Percentiles rank a stretch among this genome's conserved stretches.
These are phyloP conservation scores for Sherardia arvensis DNA, from an alignment of 257 asterid genomes.

Conservation along the genomic window DNA sequence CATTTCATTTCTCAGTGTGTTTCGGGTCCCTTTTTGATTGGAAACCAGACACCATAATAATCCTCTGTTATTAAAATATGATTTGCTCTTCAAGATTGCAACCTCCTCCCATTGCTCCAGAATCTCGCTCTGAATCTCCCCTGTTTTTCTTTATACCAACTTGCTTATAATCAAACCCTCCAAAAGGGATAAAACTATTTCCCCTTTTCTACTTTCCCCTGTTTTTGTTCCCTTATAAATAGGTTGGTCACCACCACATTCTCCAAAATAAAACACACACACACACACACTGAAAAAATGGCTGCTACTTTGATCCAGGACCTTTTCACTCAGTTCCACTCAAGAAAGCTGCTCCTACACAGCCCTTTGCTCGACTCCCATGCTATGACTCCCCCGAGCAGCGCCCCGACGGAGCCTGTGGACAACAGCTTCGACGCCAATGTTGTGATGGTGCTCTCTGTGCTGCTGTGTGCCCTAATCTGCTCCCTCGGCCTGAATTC, in stretches of 20 bases:
- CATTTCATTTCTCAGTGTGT: not conserved
- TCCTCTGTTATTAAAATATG: not conserved
- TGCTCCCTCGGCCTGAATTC: constrained; percentile 24
- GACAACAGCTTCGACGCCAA: constrained; percentile 22
- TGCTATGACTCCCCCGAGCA: constrained; percentile 9
- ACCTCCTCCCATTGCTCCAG: not conserved
- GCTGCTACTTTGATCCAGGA: constrained; percentile 10
- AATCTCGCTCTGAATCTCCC: not conserved
- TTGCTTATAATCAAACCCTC: not conserved
- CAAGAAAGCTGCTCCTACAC: constrained; percentile 21
- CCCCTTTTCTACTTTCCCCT: constrained; percentile 5
- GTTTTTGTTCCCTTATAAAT: constrained; percentile 8
- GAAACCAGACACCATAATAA: constrained; percentile 4
- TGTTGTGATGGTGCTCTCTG: constrained; percentile 24
- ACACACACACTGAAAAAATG: not conserved
- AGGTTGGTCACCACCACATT: constrained; percentile 4
- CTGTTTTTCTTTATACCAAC: not conserved
- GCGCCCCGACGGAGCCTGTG: not conserved
- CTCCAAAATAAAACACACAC: not conserved
- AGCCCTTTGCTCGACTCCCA: constrained; percentile 8
- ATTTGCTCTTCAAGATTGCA: not conserved
- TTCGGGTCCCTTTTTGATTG: constrained; percentile 7
- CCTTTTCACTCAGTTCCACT: constrained; percentile 7
- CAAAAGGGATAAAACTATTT: not conserved
- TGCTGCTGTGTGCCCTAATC: constrained; percentile 21